Percentiles rank a stretch among this genome's conserved stretches.
These are phyloP conservation scores for Chytriomyces sp. DNA, from an alignment of 192 early-diverging fungal species.

Conservation along the genomic window DNA sequence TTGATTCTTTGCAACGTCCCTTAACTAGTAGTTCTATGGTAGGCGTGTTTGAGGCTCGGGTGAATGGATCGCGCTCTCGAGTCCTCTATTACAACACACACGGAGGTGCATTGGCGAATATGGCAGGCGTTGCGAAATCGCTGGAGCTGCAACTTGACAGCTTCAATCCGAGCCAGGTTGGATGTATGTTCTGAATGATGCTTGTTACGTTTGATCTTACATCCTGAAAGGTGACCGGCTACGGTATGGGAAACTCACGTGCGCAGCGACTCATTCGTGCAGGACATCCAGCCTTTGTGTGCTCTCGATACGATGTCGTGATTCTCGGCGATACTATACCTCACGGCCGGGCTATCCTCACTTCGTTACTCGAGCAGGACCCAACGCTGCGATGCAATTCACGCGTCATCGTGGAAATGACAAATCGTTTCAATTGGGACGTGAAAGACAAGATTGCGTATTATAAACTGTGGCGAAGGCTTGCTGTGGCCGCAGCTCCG, in stretches of 20 bases:
- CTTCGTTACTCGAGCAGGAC: neutral
- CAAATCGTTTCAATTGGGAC: slow-evolving; percentile 27
- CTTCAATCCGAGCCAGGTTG: slow-evolving; percentile 1
- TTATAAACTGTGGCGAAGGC: neutral
- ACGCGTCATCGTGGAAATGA: slow-evolving; percentile 15
- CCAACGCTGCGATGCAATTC: neutral
- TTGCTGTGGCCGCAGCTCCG: neutral
- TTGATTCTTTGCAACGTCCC: too few relatives aligned
- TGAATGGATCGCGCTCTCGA: too few relatives aligned
- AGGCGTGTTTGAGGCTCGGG: too few relatives aligned
- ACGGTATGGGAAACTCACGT: slow-evolving; percentile 1
- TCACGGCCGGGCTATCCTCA: slow-evolving; percentile 13
- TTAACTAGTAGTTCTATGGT: too few relatives aligned
- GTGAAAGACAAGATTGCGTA: slow-evolving; percentile 6
- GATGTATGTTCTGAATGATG: neutral
- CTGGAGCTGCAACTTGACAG: neutral
- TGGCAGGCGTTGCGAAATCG: neutral
- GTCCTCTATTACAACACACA: neutral
- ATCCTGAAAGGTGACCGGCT: neutral
- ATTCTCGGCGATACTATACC: slow-evolving; percentile 20
- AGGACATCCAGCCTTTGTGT: neutral
- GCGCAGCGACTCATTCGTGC: slow-evolving; percentile 3
- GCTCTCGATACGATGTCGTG: slow-evolving; percentile 12
- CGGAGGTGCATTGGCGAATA: neutral
- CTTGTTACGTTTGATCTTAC: neutral